Evolutionary conservation across 306 rosid genomes (phyloP), one percentile per base, ranked within the genome.

Genomic region (Pterocarpus santalinus): DNA sequence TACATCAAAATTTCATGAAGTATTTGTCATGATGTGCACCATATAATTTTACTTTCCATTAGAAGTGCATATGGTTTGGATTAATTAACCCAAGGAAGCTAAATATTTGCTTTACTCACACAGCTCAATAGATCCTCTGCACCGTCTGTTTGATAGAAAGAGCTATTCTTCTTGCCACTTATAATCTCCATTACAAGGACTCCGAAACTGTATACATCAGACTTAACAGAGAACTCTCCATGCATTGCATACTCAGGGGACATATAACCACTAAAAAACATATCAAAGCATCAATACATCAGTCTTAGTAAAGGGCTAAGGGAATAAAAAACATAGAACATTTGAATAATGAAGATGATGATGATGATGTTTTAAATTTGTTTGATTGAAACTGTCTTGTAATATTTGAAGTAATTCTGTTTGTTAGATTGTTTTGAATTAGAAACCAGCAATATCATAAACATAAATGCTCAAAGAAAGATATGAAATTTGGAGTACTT

Each of bases 151-250:
- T 82, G 55, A 61, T 69, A 52, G 58, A 82, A 84, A 72, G 77
- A 41, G 35, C 49, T 64, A 10, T 84, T 87, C 57, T 76, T 87
- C 53, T 75, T 84, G 36, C 90, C 87, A 61, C 87, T 82, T 73
- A 85, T 7, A 65, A 82, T 87, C 69, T 87, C 83, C n/a, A 85
- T 5, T 11, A 84, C 4, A 62, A 85, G 58, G 53, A 87, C 72
- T n/a, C 87, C 86, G 4, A 87, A 85, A 33, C 85, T 71, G 9
- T 56, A 79, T 8, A 85, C 71, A 13, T 81, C 86, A 3, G 86
- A 77, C 53, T 85, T 85, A 17, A 46, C 66, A 64, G 84, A 84
- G 35, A 79, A 73, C 58, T 79, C 73, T 58, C 81, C 84, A 15
- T 65, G 78, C 73, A 57, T 60, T 2, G 80, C 80, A 49, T 67